These are phyloP conservation scores for Mycena indigotica DNA, from an alignment of 768 basidiomycete species.

Conservation along the genomic window DNA sequence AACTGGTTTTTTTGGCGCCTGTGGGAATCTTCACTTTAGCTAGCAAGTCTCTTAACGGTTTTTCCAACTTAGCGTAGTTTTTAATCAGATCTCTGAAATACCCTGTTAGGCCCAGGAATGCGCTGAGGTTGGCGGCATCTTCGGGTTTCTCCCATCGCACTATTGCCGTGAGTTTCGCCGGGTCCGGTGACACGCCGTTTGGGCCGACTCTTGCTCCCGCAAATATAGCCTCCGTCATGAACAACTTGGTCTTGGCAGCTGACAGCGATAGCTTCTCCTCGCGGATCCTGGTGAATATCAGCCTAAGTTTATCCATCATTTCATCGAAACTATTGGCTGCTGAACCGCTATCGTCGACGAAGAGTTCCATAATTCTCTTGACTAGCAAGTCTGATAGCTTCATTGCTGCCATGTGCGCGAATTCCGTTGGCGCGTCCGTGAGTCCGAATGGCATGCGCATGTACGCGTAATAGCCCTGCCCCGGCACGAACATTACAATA, in stretches of 20 bases:
- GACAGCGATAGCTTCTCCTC: slow-evolving; percentile 36
- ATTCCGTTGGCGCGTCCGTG: slow-evolving; percentile 38
- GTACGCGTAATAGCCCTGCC: slow-evolving; percentile 37
- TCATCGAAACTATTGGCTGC: slow-evolving; percentile 34
- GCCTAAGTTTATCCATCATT: slow-evolving; percentile 26
- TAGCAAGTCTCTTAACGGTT: slow-evolving; percentile 6
- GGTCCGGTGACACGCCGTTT: slow-evolving; percentile 29
- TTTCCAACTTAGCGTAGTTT: not conserved
- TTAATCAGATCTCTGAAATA: slow-evolving; percentile 14
- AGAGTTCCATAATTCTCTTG: slow-evolving; percentile 29
- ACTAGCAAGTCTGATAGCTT: not conserved
- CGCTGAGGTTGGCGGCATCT: not conserved
- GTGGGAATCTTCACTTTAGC: not conserved
- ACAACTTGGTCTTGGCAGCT: slow-evolving; percentile 35
- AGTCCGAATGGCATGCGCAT: slow-evolving; percentile 41
- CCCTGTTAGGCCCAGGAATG: slow-evolving; percentile 14
- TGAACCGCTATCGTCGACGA: slow-evolving; percentile 39
- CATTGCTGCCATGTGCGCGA: slow-evolving; percentile 7
- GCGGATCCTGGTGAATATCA: slow-evolving; percentile 31
- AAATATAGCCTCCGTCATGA: slow-evolving; percentile 38
- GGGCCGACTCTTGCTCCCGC: slow-evolving; percentile 35
- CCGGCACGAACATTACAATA: slow-evolving; percentile 39
- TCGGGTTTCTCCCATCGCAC: slow-evolving; percentile 10
- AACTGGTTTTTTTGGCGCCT: not conserved
- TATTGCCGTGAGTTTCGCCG: slow-evolving; percentile 13